These are phyloP conservation scores for Delitschia confertaspora DNA, from an alignment of 495 filamentous ascomycete species.

Conservation along the genomic window DNA sequence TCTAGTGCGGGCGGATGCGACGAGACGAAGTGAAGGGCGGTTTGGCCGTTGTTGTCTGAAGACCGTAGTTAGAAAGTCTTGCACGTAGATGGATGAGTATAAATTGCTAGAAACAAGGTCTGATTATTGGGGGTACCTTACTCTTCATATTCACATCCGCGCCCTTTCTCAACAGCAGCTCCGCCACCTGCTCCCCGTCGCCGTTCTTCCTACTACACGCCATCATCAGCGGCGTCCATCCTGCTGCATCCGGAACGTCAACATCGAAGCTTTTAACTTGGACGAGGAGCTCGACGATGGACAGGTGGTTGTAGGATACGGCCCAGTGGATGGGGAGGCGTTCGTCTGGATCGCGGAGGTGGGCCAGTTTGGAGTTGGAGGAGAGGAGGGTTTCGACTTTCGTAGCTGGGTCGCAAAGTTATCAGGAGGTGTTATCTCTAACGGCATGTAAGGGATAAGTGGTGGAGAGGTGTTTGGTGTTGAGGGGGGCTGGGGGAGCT, in stretches of 20 bases:
- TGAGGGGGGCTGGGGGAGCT: constrained; percentile 14
- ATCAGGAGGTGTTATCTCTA: constrained; percentile 16
- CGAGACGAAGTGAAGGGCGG: constrained; percentile 82
- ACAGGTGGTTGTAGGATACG: constrained; percentile 67
- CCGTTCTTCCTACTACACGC: constrained; percentile 66
- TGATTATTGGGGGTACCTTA: constrained; percentile 24
- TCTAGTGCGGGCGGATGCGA: constrained; percentile 85
- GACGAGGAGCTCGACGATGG: constrained; percentile 63
- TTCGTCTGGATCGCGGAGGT: constrained; percentile 73
- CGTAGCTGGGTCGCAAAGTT: constrained; percentile 39
- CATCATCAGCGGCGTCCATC: constrained; percentile 96
- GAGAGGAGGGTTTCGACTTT: constrained; percentile 69
- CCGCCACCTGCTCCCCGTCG: constrained; percentile 57
- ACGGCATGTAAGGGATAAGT: constrained; percentile 2
- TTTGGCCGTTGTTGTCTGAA: constrained; percentile 42
- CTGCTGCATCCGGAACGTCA: constrained; percentile 78
- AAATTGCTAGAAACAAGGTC: neutral
- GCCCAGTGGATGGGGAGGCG: constrained; percentile 96
- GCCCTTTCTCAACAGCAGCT: constrained; percentile 67
- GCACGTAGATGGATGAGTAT: constrained; percentile 18
- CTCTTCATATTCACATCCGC: constrained; percentile 80
- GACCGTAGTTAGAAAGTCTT: constrained; percentile 25
- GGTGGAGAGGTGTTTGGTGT: neutral
- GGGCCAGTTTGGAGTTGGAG: constrained; percentile 70
- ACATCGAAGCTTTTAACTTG: constrained; percentile 69